Conservation (phyloP, 768 basidiomycete genomes). For the Filobasidium floriforme region DNA sequence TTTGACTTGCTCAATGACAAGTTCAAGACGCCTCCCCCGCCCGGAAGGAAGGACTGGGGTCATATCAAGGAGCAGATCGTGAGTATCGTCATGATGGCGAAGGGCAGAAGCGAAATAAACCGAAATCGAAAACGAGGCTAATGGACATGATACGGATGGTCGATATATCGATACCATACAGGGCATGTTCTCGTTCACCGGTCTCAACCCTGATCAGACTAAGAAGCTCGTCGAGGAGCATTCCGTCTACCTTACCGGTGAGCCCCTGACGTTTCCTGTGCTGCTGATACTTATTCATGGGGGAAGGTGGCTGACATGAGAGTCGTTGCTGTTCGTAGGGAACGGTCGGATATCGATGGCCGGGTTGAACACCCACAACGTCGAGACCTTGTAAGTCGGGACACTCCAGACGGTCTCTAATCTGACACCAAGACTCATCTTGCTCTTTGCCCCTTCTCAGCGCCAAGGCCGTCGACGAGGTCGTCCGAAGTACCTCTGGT, state of each 20-base stretch:
- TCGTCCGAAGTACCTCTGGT: conserved; percentile 24
- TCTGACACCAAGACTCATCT: neutral
- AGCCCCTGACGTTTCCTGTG: conserved; percentile 8
- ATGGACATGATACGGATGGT: neutral
- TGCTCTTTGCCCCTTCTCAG: neutral
- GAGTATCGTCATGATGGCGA: neutral
- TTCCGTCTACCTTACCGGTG: conserved; percentile 37
- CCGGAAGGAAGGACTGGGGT: conserved; percentile 54
- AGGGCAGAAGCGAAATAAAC: neutral
- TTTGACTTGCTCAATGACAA: conserved; percentile 64
- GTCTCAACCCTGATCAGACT: conserved; percentile 30
- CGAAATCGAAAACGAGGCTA: neutral
- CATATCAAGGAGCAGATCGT: conserved; percentile 81
- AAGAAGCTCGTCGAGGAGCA: conserved; percentile 26
- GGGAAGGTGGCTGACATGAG: neutral
- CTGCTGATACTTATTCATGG: no score
- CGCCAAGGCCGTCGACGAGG: conserved; percentile 31
- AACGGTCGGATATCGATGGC: conserved; percentile 83
- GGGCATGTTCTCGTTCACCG: conserved; percentile 82
- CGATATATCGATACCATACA: neutral
- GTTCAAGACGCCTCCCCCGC: conserved; percentile 66
- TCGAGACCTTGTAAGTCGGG: conserved; percentile 38
- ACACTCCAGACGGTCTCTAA: neutral
- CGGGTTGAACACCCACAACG: conserved; percentile 67
- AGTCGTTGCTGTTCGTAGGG: conserved; percentile 10